Evolutionary conservation across 2,329 filamentous ascomycete genomes (phyloP).

Genomic region (Hypoxylon sp.): DNA sequence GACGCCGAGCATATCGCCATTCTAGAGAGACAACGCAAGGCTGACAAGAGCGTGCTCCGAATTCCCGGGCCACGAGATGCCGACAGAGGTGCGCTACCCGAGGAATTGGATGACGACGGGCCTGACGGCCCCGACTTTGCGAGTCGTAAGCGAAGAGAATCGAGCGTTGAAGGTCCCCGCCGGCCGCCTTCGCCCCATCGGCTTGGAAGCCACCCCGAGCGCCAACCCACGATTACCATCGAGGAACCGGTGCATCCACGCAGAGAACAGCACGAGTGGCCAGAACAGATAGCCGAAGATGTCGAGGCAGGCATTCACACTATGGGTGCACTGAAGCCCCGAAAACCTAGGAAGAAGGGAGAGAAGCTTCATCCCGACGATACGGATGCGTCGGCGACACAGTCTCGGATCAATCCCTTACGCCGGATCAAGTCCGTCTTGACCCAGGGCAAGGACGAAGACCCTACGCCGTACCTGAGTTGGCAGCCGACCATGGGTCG

Average conservation of each 20-base stretch:
- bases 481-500: slow-evolving; percentile 92
- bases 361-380: slow-evolving; percentile 48
- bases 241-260: slow-evolving; percentile 65
- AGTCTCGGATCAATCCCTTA: slow-evolving; percentile 49
- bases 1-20: slow-evolving; percentile 88
- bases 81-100: slow-evolving; percentile 79
- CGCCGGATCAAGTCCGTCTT: slow-evolving; percentile 63
- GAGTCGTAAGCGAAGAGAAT: slow-evolving; percentile 47
- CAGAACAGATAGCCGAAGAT: slow-evolving; percentile 52
- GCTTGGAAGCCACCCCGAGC: slow-evolving; percentile 44
- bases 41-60: slow-evolving; percentile 75
- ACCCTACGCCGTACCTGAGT: slow-evolving; percentile 84
- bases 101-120: slow-evolving; percentile 53
- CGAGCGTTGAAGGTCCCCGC: slow-evolving; percentile 33
- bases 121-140: slow-evolving; percentile 38
- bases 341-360: slow-evolving; percentile 52
- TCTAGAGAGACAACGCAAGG: slow-evolving; percentile 81
- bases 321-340: slow-evolving; percentile 53
- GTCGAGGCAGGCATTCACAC: slow-evolving; percentile 52
- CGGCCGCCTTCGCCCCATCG: slow-evolving; percentile 22
- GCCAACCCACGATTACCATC: slow-evolving; percentile 69
- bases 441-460: slow-evolving; percentile 61
- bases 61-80: slow-evolving; percentile 93
- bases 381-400: slow-evolving; percentile 45
- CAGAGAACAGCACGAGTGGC: slow-evolving; percentile 39